Conservation (phyloP, 345 rosid genomes). For the Salix arbutifolia region DNA sequence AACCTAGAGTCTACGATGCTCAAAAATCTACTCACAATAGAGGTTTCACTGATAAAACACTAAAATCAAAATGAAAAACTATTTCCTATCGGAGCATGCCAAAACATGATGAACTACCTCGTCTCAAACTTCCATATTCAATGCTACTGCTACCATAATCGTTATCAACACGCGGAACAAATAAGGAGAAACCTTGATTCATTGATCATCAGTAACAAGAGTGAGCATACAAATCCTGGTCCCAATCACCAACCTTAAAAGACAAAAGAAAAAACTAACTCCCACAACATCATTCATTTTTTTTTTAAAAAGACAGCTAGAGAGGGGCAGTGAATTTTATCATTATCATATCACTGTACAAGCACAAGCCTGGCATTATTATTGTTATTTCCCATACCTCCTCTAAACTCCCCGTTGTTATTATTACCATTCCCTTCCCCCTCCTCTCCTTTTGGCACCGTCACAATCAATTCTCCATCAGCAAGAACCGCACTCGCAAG, state of each 20-base stretch:
- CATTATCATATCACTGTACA: constrained; percentile 57
- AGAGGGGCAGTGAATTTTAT: constrained; percentile 5
- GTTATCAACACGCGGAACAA: not conserved
- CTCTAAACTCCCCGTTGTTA: constrained; percentile 49
- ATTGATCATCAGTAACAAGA: constrained; percentile 21
- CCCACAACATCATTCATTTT: constrained; percentile 23
- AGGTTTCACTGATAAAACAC: not conserved
- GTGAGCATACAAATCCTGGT: constrained; percentile 9
- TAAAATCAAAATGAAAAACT: not conserved
- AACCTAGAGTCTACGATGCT: not conserved
- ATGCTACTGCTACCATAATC: constrained; percentile 1
- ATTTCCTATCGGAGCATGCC: not conserved
- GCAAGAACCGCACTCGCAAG: constrained; percentile 72
- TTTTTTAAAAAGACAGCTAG: constrained; percentile 1
- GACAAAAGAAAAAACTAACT: constrained; percentile 3
- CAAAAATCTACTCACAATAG: not conserved
- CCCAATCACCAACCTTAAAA: constrained; percentile 14
- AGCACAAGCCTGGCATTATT: constrained; percentile 59
- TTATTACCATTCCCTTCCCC: constrained; percentile 34
- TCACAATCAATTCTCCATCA: constrained; percentile 78
- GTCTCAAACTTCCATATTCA: constrained; percentile 2
- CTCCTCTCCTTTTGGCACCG: constrained; percentile 70
- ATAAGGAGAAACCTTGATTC: constrained; percentile 17
- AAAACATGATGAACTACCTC: constrained; percentile 3
- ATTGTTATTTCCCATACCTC: constrained; percentile 60